Evolutionary conservation across 495 filamentous ascomycete species (phyloP), one percentile per base, ranked within the genome.

Genomic region (Hypoxylon lienhwacheense): DNA sequence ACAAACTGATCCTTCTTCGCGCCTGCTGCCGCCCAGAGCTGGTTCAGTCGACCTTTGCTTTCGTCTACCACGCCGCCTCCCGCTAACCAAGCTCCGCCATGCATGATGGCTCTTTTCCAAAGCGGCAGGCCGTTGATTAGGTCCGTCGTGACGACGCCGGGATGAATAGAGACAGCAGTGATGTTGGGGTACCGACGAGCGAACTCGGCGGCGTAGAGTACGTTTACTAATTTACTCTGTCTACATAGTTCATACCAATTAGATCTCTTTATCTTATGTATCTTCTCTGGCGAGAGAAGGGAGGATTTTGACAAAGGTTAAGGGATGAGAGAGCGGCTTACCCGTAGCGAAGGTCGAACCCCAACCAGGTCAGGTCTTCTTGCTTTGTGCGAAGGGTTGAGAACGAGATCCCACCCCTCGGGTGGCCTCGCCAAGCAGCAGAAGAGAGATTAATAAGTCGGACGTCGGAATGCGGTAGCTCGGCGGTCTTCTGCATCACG

Each of bases 111-210:
- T 4, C 47, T 41, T 32, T 66, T 70, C 3, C 55, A 49, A 1
- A 62, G 35, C 25, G 61, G 59, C 15, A 73, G 56, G 19, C 69
- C 61, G 8, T 61, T 47, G 37, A 78, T 77, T 3, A 88, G 61
- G 6, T 79, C 75, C 8, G 82, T 87, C 1, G 67, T 49, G 15
- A 85, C 76, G 1, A 83, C 65, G 8, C 87, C 88, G 0, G 88
- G 87, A 51, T 90, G 85, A 1, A 89, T 70, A 0, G 83, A 69
- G 0, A 85, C 74, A 7, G 76, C 73, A 2, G 73, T 75, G 47
- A 89, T 78, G 21, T 71, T 68, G 1, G 81, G 82, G 35, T 83
- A 72, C 0, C 75, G 71, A 11, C 70, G 64, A 3, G 72, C 72
- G 0, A 77, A 32, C 33, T 73, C 70, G 17, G 65, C 40, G 1